Conservation (phyloP, 805 yeast species). For the baker's yeast (Saccharomyces cerevisiae) region DNA sequence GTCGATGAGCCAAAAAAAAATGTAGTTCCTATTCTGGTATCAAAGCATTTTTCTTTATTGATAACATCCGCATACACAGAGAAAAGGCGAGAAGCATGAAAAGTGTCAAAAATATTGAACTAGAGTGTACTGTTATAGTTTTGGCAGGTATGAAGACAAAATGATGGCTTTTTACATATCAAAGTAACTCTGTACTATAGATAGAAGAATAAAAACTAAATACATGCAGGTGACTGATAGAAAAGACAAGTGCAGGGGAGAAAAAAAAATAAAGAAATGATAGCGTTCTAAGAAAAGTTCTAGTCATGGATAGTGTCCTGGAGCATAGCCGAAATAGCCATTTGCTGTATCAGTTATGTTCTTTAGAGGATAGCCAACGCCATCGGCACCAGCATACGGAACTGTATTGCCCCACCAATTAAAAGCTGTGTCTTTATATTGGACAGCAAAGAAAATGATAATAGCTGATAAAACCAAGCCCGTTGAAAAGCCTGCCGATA, state of each 20-base stretch:
- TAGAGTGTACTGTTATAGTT: neutral
- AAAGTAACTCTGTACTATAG: neutral
- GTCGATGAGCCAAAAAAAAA: too few relatives aligned
- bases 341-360: conserved; percentile 10
- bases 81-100: too few relatives aligned
- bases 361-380: conserved; percentile 8
- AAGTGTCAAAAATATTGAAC: too few relatives aligned
- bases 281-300: neutral
- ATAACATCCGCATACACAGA: too few relatives aligned
- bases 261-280: neutral
- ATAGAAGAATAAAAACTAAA: neutral
- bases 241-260: neutral
- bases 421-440: conserved; percentile 36
- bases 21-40: too few relatives aligned
- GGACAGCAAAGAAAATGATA: conserved; percentile 44
- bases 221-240: neutral
- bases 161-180: neutral
- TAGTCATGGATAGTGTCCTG: conserved; percentile 28
- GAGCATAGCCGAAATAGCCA: conserved; percentile 23
- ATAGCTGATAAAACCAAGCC: conserved; percentile 54
- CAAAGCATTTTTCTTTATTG: too few relatives aligned
- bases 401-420: conserved; percentile 65
- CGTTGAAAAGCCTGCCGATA: conserved; percentile 49
- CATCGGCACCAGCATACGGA: conserved; percentile 15
- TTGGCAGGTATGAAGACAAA: too few relatives aligned